phyloP scores from a whole-genome alignment of 352 stramenopile genomes.

The Phytophthora pistaciae region DNA sequence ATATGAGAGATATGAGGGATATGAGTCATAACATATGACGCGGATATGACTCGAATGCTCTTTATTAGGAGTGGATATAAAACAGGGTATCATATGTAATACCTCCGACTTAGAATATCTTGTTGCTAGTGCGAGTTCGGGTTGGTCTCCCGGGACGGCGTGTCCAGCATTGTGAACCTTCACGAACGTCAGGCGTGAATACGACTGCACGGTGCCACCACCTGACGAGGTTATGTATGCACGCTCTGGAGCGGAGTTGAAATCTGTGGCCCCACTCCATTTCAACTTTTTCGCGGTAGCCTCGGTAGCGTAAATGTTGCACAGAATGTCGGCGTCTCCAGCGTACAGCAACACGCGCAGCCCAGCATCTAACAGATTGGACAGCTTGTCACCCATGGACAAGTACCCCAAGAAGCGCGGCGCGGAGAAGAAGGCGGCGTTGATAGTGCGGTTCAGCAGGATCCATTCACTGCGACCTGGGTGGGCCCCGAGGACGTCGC shows the following conservation, averaged over 20 bases:
- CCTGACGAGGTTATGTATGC: slow-evolving; percentile 12
- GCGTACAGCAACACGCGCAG: slow-evolving; percentile 36
- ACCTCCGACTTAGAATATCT: slow-evolving; percentile 24
- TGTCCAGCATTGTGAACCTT: slow-evolving; percentile 59
- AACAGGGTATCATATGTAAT: no score
- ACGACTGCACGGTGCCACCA: slow-evolving; percentile 38
- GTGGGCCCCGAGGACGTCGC: slow-evolving; percentile 41
- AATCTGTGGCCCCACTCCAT: slow-evolving; percentile 40
- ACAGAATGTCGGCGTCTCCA: slow-evolving; percentile 46
- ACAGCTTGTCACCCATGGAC: slow-evolving; percentile 15
- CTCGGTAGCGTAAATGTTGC: slow-evolving; percentile 47
- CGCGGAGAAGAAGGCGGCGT: slow-evolving; percentile 76
- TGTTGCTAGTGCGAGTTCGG: slow-evolving; percentile 43
- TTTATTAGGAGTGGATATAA: no score
- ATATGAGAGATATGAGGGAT: no score
- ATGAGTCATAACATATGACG: no score
- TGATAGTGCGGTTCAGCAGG: slow-evolving; percentile 91
- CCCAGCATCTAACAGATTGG: slow-evolving; percentile 28
- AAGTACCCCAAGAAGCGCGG: slow-evolving; percentile 66
- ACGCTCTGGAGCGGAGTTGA: slow-evolving; percentile 16
- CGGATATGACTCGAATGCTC: no score
- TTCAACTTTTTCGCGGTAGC: slow-evolving; percentile 36
- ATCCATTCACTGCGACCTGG: slow-evolving; percentile 72
- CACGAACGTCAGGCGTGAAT: slow-evolving; percentile 50
- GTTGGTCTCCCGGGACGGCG: slow-evolving; percentile 64